These are phyloP conservation scores for Dryas integrifolia DNA, from an alignment of 331 rosid genomes.

Conservation along the genomic window DNA sequence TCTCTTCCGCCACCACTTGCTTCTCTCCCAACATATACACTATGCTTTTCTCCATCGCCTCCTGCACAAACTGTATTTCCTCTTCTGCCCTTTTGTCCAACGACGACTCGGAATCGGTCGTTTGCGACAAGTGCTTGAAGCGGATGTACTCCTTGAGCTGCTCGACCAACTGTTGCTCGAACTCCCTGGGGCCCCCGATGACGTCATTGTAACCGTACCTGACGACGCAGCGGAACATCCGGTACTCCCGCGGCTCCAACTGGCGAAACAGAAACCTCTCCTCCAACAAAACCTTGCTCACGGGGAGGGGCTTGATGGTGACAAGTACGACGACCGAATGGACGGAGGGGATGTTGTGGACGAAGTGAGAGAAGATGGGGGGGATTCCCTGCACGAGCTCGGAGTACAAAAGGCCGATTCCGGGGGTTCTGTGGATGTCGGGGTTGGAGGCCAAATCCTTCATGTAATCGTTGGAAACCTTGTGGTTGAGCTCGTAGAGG, in stretches of 20 bases:
- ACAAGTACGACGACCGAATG: constrained; percentile 13
- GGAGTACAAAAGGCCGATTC: constrained; percentile 18
- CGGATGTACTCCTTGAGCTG: constrained; percentile 13
- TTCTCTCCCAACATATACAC: constrained; percentile 67
- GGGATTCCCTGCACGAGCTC: constrained; percentile 18
- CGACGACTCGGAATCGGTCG: too few species aligned
- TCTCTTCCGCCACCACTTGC: constrained; percentile 60
- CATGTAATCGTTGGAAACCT: background rate
- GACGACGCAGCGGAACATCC: constrained; percentile 21
- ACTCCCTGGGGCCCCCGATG: background rate
- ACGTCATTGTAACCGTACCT: constrained; percentile 15
- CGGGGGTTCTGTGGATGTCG: constrained; percentile 1
- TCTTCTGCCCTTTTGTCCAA: constrained; percentile 28
- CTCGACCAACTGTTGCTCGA: constrained; percentile 9
- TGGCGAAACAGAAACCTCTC: constrained; percentile 20
- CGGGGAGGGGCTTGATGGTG: background rate
- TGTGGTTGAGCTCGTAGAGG: constrained; percentile 10
- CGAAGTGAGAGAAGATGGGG: constrained; percentile 16
- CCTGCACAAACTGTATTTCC: constrained; percentile 50
- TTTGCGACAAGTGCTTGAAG: background rate
- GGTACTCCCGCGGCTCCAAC: constrained; percentile 11
- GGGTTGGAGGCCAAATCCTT: background rate
- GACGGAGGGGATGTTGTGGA: constrained; percentile 6
- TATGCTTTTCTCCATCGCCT: constrained; percentile 53
- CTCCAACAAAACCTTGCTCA: constrained; percentile 12